These are phyloP conservation scores for Trichoderma asperellum DNA, from an alignment of 2,329 filamentous ascomycete species.

Conservation along the genomic window DNA sequence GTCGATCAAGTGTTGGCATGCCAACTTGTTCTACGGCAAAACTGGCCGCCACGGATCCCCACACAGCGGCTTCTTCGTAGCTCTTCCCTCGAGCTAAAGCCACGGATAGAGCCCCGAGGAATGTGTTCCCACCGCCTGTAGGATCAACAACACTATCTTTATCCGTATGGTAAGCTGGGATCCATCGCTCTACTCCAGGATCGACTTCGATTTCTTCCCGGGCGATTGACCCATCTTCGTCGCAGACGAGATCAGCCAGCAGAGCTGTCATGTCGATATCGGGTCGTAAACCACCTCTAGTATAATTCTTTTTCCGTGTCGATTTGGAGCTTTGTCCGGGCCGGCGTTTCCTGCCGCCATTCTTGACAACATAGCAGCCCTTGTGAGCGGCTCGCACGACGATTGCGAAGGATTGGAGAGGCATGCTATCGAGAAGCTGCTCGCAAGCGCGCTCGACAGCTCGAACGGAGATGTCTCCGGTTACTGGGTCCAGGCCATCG, in stretches of 20 bases:
- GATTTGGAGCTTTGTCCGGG: conserved; percentile 34
- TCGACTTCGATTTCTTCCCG: conserved; percentile 65
- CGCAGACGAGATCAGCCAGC: conserved; percentile 61
- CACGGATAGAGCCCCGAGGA: conserved; percentile 66
- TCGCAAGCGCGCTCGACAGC: conserved; percentile 64
- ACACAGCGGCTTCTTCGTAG: conserved; percentile 72
- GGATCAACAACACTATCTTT: conserved; percentile 74
- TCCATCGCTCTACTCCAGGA: conserved; percentile 70
- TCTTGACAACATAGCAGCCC: conserved; percentile 68
- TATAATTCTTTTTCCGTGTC: conserved; percentile 48
- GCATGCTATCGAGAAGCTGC: conserved; percentile 66
- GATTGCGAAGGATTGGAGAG: conserved; percentile 65
- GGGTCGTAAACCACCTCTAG: conserved; percentile 57
- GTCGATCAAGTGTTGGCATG: conserved; percentile 63
- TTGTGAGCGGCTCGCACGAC: conserved; percentile 73
- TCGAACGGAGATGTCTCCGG: conserved; percentile 56
- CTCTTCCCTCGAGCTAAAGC: conserved; percentile 62
- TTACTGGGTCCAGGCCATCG: conserved; percentile 56
- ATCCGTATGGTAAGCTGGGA: conserved; percentile 73
- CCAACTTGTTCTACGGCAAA: conserved; percentile 96
- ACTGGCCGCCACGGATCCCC: conserved; percentile 82
- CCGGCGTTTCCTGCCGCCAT: conserved; percentile 56
- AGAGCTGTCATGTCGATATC: conserved; percentile 67
- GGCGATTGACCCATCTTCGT: conserved; percentile 56
- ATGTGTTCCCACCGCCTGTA: conserved; percentile 92